Base-by-base conservation (phyloP, 345 rosid species). In the Boechera stricta region DNA sequence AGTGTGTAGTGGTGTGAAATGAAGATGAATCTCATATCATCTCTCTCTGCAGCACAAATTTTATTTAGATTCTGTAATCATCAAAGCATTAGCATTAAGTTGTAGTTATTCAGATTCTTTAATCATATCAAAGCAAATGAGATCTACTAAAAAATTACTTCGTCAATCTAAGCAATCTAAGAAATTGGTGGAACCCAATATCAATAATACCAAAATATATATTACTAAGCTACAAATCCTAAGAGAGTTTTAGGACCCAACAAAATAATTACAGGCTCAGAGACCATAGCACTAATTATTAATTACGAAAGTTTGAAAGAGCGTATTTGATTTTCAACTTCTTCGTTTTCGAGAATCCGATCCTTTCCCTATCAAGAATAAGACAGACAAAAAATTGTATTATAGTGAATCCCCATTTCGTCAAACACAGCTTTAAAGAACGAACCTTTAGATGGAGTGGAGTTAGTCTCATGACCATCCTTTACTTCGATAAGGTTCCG, bases 321-420 rank as follows among this genome's bases (percentile, higher is more conserved):
- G 33, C 12, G 28, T 28, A 18, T 56, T 29, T 64, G 61, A 55
- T 28, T 53, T 69, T 77, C 49, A 57, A 31, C 66, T 61, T 61
- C 74, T 59, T 73, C 32, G 65, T 42, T 53, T 51, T 16, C 49
- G 57, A 33, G 70, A 52, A 26, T 6, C 7, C 10, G 73, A 56
- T 49, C 65, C 58, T 44, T 61, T 78, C 15, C 71, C 82, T 79
- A 44, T 32, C 29, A 64, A 36, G 15, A 65, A 64, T 60, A 72
- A n/a, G 35, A 49, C 31, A 33, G 12, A 64, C 45, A 41, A 28
- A 26, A 45, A 16, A 48, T 11, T 35, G 48, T 35, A 21, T 26
- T 38, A 44, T 10, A 26, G 45, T 28, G 38, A 49, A 32, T 4
- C 10, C 21, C 59, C 36, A 12, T 49, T 38, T 35, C 18, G 29